phyloP scores from a whole-genome alignment of 1,139 yeast species.

The Zygosaccharomyces sapae region DNA sequence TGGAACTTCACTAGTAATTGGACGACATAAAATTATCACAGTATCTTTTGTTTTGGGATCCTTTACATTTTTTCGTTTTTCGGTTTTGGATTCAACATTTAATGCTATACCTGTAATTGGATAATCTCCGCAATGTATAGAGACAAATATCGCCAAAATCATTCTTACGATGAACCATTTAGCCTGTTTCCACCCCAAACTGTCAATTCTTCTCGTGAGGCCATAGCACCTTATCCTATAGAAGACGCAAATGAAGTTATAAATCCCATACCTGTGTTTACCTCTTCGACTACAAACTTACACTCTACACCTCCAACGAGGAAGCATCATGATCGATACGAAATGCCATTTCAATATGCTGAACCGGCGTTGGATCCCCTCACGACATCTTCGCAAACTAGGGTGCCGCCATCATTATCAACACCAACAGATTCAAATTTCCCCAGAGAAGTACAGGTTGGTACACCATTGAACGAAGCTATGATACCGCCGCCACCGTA shows the following conservation, averaged over 20 bases:
- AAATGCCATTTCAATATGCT: conserved; percentile 16
- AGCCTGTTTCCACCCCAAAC: conserved; percentile 21
- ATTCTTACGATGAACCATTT: conserved; percentile 22
- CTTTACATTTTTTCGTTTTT: background rate
- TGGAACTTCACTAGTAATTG: too few relatives aligned
- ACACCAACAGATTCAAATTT: conserved; percentile 2
- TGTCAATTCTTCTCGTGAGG: conserved; percentile 8
- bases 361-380: conserved; percentile 1
- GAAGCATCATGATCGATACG: conserved; percentile 14
- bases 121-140: conserved; percentile 12
- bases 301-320: conserved; percentile 7
- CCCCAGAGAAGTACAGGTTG: conserved; percentile 1
- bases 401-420: conserved; percentile 1
- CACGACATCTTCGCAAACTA: background rate
- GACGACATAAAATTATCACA: background rate
- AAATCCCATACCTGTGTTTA: conserved; percentile 18
- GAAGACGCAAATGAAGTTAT: conserved; percentile 20
- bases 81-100: background rate
- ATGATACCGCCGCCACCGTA: conserved; percentile 20
- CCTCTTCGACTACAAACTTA: conserved; percentile 8
- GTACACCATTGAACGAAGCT: conserved; percentile 8
- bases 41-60: background rate
- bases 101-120: background rate
- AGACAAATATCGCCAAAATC: conserved; percentile 12
- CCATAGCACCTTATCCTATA: conserved; percentile 23